Conservation (phyloP, 2,329 filamentous ascomycete species). For the Ophiocordyceps polyrhachis-furcata region DNA sequence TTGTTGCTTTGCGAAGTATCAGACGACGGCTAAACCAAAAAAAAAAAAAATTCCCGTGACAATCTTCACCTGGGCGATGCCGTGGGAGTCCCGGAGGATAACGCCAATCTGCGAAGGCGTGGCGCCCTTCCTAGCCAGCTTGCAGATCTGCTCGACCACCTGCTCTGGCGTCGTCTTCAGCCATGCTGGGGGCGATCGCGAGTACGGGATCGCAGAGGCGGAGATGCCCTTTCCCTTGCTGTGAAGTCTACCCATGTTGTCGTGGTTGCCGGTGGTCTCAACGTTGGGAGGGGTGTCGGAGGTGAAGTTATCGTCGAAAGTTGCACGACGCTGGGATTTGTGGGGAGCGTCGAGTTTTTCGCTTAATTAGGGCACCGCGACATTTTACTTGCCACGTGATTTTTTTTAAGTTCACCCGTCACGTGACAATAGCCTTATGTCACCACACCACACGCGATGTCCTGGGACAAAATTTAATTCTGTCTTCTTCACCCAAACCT, state of each 20-base stretch:
- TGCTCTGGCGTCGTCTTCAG: conserved; percentile 97
- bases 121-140: conserved; percentile 96
- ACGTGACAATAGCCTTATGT: neutral
- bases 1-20: no score
- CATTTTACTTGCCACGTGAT: neutral
- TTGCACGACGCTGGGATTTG: conserved; percentile 10
- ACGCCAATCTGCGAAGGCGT: conserved; percentile 99
- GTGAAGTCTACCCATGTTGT: conserved; percentile 93
- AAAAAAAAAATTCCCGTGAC: conserved; percentile 59
- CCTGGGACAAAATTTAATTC: neutral
- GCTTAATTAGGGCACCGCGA: conserved; percentile 25
- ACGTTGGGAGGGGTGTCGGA: conserved; percentile 10
- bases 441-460: neutral
- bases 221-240: conserved; percentile 99
- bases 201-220: conserved; percentile 90
- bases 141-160: conserved; percentile 98
- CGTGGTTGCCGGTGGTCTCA: conserved; percentile 22
- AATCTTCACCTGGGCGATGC: conserved; percentile 93
- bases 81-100: conserved; percentile 93
- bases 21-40: no score
- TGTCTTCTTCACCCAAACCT: neutral
- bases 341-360: conserved; percentile 24
- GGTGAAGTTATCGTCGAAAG: conserved; percentile 5
- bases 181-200: conserved; percentile 80
- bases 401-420: neutral